Evolutionary conservation across 441 rosid genomes (phyloP).

Genomic region (Populus hybrid): DNA sequence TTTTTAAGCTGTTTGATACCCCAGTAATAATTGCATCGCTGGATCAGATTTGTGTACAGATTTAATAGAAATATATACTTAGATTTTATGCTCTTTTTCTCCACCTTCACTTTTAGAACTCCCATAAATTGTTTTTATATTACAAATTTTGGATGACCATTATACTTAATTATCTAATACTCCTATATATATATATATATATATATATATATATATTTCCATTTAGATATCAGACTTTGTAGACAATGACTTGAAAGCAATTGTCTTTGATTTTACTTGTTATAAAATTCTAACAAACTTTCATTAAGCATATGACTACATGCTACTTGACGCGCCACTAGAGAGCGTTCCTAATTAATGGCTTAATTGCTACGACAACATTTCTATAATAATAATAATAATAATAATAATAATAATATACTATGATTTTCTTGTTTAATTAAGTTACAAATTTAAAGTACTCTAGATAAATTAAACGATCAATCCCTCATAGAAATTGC

Average conservation of each 20-base stretch:
- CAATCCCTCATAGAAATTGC: neutral
- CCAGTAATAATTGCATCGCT: constrained; percentile 77
- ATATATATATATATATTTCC: too few relatives aligned
- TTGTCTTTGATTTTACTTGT: constrained; percentile 26
- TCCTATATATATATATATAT: too few relatives aligned
- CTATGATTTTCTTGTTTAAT: too few relatives aligned
- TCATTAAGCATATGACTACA: too few relatives aligned
- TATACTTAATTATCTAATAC: neutral
- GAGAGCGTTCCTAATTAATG: neutral
- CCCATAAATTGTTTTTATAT: constrained; percentile 11
- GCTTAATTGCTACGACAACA: neutral
- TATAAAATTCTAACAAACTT: neutral
- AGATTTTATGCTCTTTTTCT: constrained; percentile 55
- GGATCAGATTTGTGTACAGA: constrained; percentile 78
- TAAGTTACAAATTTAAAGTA: too few relatives aligned
- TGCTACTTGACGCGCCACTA: constrained; percentile 24
- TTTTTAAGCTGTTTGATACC: constrained; percentile 34
- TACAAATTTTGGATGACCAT: neutral
- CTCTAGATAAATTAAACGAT: too few relatives aligned
- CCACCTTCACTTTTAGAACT: constrained; percentile 21
- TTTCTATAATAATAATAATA: too few relatives aligned
- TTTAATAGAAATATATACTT: constrained; percentile 57
- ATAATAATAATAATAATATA: too few relatives aligned
- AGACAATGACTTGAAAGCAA: constrained; percentile 43
- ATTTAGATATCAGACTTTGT: constrained; percentile 12